phyloP scores from a whole-genome alignment of 139 green algal genomes.

The Desmodesmus armatus region DNA sequence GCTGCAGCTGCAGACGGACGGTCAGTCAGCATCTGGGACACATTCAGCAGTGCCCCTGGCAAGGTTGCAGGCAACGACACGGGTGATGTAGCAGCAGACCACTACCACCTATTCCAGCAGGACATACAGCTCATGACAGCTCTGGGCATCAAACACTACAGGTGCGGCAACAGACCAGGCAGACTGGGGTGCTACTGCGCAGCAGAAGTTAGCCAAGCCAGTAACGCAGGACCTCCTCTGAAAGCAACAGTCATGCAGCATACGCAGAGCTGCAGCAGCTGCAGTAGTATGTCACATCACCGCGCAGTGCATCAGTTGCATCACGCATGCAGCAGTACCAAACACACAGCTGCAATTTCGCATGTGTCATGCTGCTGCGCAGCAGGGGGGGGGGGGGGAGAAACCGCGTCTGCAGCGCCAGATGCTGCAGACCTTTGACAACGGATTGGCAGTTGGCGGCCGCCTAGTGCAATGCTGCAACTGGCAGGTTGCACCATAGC shows the following conservation, averaged over 20 bases:
- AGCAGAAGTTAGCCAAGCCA: too few species aligned
- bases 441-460: too few species aligned
- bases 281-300: too few species aligned
- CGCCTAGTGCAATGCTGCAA: too few species aligned
- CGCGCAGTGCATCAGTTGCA: too few species aligned
- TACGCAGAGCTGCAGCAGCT: background rate
- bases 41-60: slow-evolving; percentile 50
- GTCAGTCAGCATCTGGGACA: slow-evolving; percentile 65
- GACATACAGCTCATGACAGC: slow-evolving; percentile 47
- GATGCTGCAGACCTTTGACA: too few species aligned
- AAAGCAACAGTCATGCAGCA: background rate
- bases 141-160: slow-evolving; percentile 49
- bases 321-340: too few species aligned
- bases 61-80: slow-evolving; percentile 44
- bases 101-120: slow-evolving; percentile 43
- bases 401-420: too few species aligned
- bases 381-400: too few species aligned
- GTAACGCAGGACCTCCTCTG: background rate
- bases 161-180: background rate
- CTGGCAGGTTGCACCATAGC: too few species aligned
- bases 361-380: too few species aligned
- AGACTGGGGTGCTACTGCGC: too few species aligned
- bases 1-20: slow-evolving; percentile 49
- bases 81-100: slow-evolving; percentile 44
- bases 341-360: background rate